phyloP scores from a whole-genome alignment of 2,329 filamentous ascomycete genomes.

The Aspergillus sp. region DNA sequence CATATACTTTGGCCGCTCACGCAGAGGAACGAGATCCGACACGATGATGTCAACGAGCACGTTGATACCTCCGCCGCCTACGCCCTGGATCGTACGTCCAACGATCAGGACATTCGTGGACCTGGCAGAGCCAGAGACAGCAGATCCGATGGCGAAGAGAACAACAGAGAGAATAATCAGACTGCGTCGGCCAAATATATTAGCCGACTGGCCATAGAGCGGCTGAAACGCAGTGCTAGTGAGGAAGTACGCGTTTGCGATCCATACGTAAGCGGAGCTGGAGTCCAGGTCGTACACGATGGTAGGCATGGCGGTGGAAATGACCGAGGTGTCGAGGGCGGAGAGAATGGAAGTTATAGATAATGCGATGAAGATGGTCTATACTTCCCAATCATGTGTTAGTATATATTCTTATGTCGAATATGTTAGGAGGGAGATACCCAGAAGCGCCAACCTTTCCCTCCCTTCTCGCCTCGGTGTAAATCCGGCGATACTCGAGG shows the following conservation, averaged over 20 bases:
- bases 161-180: conserved; percentile 45
- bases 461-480: too few relatives aligned
- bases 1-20: conserved; percentile 33
- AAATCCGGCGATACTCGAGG: too few relatives aligned
- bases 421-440: neutral
- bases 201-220: conserved; percentile 53
- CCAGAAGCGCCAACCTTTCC: neutral
- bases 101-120: conserved; percentile 53
- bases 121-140: conserved; percentile 53
- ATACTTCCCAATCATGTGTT: neutral
- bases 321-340: conserved; percentile 44
- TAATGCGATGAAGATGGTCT: neutral
- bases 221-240: conserved; percentile 51
- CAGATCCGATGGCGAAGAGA: conserved; percentile 56
- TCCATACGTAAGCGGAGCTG: conserved; percentile 40
- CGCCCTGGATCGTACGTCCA: conserved; percentile 59
- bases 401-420: neutral
- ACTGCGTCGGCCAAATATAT: conserved; percentile 56
- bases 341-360: neutral
- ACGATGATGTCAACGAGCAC: conserved; percentile 48
- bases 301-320: conserved; percentile 45
- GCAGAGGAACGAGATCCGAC: conserved; percentile 49
- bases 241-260: conserved; percentile 37
- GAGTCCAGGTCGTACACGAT: conserved; percentile 38
- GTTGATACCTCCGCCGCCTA: conserved; percentile 50